Evolutionary conservation across 1,284 basidiomycete species (phyloP).

Genomic region (Coniferiporia weirii): DNA sequence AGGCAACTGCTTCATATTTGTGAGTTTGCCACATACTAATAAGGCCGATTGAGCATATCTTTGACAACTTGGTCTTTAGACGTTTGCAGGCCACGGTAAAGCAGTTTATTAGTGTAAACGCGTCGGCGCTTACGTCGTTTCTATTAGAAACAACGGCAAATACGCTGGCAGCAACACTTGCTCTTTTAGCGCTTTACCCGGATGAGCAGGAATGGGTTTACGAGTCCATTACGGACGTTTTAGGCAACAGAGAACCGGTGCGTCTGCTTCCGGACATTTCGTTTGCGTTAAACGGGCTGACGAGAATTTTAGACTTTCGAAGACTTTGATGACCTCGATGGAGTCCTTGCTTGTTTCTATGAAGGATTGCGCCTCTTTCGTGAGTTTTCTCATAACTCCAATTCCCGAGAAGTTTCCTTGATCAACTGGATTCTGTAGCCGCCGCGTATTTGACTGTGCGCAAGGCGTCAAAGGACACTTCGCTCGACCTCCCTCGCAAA

Average conservation of each 20-base stretch:
- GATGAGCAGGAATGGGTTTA: slow-evolving; percentile 21
- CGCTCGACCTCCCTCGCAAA: slow-evolving; percentile 7
- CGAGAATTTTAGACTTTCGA: slow-evolving; percentile 19
- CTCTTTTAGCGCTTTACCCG: slow-evolving; percentile 16
- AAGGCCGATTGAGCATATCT: too few relatives aligned
- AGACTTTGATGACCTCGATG: slow-evolving; percentile 16
- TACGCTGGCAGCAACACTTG: slow-evolving; percentile 20
- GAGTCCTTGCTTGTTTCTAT: slow-evolving; percentile 19
- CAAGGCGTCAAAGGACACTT: slow-evolving; percentile 3
- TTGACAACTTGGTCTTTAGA: background rate
- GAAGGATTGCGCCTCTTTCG: slow-evolving; percentile 18
- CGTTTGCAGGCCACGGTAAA: slow-evolving; percentile 21
- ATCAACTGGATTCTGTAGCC: background rate
- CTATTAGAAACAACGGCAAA: slow-evolving; percentile 20
- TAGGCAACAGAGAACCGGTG: slow-evolving; percentile 15
- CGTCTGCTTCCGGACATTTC: background rate
- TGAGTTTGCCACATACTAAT: slow-evolving; percentile 4
- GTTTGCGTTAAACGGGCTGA: background rate
- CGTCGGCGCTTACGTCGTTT: background rate
- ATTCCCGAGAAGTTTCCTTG: background rate
- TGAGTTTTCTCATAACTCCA: slow-evolving; percentile 1
- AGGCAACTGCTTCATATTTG: slow-evolving; percentile 20
- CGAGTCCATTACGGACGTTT: slow-evolving; percentile 12
- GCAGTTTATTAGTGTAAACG: background rate
- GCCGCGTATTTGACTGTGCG: slow-evolving; percentile 5